Percentiles rank a stretch among this genome's conserved stretches.
Conservation (phyloP, 352 stramenopile species). For the Globisporangium perplexum region DNA sequence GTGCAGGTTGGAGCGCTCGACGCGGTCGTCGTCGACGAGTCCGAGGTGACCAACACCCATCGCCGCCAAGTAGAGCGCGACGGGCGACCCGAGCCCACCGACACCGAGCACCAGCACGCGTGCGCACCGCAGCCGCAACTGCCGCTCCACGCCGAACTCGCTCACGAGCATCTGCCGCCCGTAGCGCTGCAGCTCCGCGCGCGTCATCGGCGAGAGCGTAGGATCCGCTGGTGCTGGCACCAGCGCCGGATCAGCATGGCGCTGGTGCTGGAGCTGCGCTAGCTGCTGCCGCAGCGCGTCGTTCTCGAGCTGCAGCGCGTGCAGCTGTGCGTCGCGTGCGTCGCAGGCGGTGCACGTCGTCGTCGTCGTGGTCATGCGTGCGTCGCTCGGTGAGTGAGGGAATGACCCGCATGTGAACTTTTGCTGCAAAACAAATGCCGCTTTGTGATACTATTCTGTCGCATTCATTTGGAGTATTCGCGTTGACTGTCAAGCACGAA, state of each 20-base stretch:
- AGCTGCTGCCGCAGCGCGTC: slow-evolving; percentile 11
- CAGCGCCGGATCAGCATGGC: background rate
- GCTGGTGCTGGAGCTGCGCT: slow-evolving; percentile 4
- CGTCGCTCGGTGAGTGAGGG: background rate
- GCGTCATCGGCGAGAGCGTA: slow-evolving; percentile 31
- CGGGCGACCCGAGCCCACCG: slow-evolving; percentile 94
- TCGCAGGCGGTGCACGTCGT: slow-evolving; percentile 1
- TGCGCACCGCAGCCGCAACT: slow-evolving; percentile 73
- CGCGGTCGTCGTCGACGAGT: slow-evolving; percentile 93
- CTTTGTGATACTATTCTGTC: background rate
- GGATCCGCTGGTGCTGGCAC: background rate
- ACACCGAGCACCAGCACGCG: slow-evolving; percentile 91
- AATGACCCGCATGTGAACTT: background rate
- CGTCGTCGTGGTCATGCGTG: background rate
- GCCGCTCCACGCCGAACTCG: slow-evolving; percentile 87
- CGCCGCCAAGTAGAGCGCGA: slow-evolving; percentile 92
- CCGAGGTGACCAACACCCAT: slow-evolving; percentile 92
- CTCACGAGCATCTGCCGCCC: slow-evolving; percentile 93
- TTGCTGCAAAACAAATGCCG: background rate
- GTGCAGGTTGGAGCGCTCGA: slow-evolving; percentile 97
- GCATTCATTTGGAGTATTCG: background rate
- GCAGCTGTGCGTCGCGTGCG: slow-evolving; percentile 31
- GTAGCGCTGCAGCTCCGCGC: slow-evolving; percentile 80
- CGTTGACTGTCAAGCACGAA: background rate
- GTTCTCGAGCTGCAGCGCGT: slow-evolving; percentile 11